Conservation (phyloP, 805 yeast genomes). For the Lachancea sp. region DNA sequence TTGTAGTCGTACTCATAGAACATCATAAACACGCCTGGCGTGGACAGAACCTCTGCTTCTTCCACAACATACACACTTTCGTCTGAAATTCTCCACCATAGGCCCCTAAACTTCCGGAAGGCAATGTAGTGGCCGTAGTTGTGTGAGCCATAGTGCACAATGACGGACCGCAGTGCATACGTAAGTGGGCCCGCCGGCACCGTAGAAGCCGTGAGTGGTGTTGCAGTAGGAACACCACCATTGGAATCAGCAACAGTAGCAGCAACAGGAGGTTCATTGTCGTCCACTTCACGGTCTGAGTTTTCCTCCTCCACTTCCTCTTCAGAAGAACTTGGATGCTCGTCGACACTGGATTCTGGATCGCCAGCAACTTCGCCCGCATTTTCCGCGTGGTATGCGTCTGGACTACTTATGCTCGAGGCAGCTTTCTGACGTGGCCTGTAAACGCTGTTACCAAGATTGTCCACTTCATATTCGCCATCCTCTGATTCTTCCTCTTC, state of each 20-base stretch:
- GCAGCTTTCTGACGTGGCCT: slow-evolving; percentile 10
- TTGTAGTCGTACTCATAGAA: slow-evolving; percentile 64
- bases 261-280: slow-evolving; percentile 1
- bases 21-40: slow-evolving; percentile 89
- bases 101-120: slow-evolving; percentile 69
- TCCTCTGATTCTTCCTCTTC: slow-evolving; percentile 12
- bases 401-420: background rate
- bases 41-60: slow-evolving; percentile 70
- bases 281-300: slow-evolving; percentile 6
- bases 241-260: background rate
- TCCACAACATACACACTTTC: slow-evolving; percentile 76
- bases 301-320: slow-evolving; percentile 9
- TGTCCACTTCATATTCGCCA: slow-evolving; percentile 25
- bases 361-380: slow-evolving; percentile 7
- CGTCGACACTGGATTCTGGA: slow-evolving; percentile 6
- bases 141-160: slow-evolving; percentile 92
- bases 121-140: slow-evolving; percentile 97
- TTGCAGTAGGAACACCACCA: background rate
- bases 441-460: slow-evolving; percentile 29
- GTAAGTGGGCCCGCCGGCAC: slow-evolving; percentile 41
- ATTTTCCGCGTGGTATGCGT: slow-evolving; percentile 9
- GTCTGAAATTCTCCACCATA: slow-evolving; percentile 96
- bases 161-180: slow-evolving; percentile 76
- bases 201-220: slow-evolving; percentile 13
- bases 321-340: slow-evolving; percentile 11